Base-by-base conservation (phyloP, 129 eudicot species). In the Kitagawia praeruptora region DNA sequence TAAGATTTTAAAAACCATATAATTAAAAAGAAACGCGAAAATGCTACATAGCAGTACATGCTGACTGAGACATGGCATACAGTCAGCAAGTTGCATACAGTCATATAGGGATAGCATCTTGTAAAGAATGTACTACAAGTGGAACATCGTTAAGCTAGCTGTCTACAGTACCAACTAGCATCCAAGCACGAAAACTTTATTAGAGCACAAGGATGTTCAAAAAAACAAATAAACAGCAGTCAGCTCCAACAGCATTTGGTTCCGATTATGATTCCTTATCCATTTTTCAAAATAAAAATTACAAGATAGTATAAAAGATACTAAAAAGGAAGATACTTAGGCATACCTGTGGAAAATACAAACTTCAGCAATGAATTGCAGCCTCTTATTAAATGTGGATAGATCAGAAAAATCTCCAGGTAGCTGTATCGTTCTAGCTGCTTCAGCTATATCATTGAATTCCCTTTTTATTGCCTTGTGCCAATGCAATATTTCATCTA, bases 351-450 rank as follows among this genome's bases (percentile, higher is more conserved):
- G 98, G 79, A 95, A 95, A 77, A 95, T 90, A 80, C 97, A 95
- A 79, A 95, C 98, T 92, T 95, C 98, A 3, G 98, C 97, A 81
- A 95, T 95, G 53, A 95, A 95, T 70, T 92, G 98, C 82, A 95
- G 89, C 85, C 97, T 87, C 83, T 84, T 84, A 82, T 89, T 95
- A 71, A 95, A 95, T 31, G 93, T 83, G 87, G 91, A 90, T 78
- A 95, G 53, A 87, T 92, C 94, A 78, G 97, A 92, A 86, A 92
- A 95, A 82, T 95, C 94, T 49, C 89, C 98, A 76, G 90, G 85
- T 75, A 84, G 84, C 77, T 90, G 91, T 85, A 95, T 92, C 49
- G 79, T 86, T 85, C 97, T 88, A 75, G 98, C 97, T 81, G 93
- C 88, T 83, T 95, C 91, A 79, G 97, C 96, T 78, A 95, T 95